A percentile compares a stretch with the other conserved stretches of the same genome.
Evolutionary conservation across 192 early-diverging fungal species (phyloP).

Genomic region (Phlyctochytrium arcticum): DNA sequence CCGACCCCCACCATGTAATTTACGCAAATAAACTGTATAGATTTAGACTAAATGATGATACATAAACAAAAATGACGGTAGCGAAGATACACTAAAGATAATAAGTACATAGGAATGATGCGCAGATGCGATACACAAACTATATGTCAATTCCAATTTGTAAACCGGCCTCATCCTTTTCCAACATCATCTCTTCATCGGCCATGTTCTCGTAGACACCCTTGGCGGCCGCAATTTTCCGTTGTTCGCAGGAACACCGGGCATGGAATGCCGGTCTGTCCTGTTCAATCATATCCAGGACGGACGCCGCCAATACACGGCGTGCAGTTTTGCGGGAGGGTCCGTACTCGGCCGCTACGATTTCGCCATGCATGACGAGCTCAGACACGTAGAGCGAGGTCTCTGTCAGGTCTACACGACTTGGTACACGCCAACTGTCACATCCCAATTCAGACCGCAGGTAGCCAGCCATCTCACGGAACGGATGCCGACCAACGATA

Average conservation of each 20-base stretch:
- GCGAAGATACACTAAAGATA: too few species aligned
- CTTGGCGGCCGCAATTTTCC: background rate
- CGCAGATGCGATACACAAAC: too few species aligned
- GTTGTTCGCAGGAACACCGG: background rate
- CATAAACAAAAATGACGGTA: too few species aligned
- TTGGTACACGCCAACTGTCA: slow-evolving; percentile 19
- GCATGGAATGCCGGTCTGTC: too few species aligned
- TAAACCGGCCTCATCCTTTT: slow-evolving; percentile 11
- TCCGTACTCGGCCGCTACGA: background rate
- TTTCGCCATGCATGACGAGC: slow-evolving; percentile 11
- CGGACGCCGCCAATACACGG: slow-evolving; percentile 5
- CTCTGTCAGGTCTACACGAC: background rate
- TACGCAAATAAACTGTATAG: too few species aligned
- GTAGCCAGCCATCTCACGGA: slow-evolving; percentile 17
- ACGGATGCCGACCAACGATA: slow-evolving; percentile 24
- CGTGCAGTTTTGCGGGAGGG: slow-evolving; percentile 14
- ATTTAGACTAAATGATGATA: too few species aligned
- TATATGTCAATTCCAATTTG: too few species aligned
- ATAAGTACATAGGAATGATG: too few species aligned
- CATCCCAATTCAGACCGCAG: slow-evolving; percentile 10
- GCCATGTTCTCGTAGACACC: background rate
- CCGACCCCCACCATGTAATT: too few species aligned
- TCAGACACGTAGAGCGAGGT: slow-evolving; percentile 1
- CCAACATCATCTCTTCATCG: background rate
- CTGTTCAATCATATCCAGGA: slow-evolving; percentile 13